Evolutionary conservation across 768 basidiomycete species (phyloP), one percentile per base, ranked within the genome.

Genomic region (Tremella mesenterica): DNA sequence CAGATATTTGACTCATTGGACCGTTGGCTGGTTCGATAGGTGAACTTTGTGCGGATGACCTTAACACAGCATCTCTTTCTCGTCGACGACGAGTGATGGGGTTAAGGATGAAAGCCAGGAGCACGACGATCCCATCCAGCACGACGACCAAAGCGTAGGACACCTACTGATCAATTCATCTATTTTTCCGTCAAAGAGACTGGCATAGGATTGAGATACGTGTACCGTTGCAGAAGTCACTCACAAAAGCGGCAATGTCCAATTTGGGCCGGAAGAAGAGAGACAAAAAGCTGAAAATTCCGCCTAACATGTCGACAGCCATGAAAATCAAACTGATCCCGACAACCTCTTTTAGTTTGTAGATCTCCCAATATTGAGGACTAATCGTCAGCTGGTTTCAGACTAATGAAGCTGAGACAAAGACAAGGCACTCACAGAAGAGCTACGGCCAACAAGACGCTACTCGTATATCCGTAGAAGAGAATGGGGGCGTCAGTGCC

Each of bases 281-380:
- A 25, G 83, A 84, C 6, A 86, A 74, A 56, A 80, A 77, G 50
- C 80, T 83, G 73, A 86, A 86, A 1, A 88, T 70, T 4, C 81
- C 84, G 27, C 86, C 87, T 8, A 81, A 65, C 50, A 83, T 76
- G 64, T 90, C 87, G 47, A 88, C 76, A 8, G 72, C 59, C 75
- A 88, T 82, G 74, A 88, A 88, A 6, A 76, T 38, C 39, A 85
- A 73, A 0, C 83, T 85, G 48, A 90, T 81, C 7, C 87, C 86
- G 27, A 69, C 53, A 43, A 73, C 73, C 53, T 73, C 65, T 57
- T 76, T 76, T 61, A 77, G 76, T 56, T 79, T 79, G 72, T 79
- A 84, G 41, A 89, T 88, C 65, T 88, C 85, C 69, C 78, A 81
- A 62, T 84, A 88, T 69, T 89, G 86, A 0, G 87, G 81, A 1